Conservation (phyloP, 306 rosid species). For the Quercus engelmannii region DNA sequence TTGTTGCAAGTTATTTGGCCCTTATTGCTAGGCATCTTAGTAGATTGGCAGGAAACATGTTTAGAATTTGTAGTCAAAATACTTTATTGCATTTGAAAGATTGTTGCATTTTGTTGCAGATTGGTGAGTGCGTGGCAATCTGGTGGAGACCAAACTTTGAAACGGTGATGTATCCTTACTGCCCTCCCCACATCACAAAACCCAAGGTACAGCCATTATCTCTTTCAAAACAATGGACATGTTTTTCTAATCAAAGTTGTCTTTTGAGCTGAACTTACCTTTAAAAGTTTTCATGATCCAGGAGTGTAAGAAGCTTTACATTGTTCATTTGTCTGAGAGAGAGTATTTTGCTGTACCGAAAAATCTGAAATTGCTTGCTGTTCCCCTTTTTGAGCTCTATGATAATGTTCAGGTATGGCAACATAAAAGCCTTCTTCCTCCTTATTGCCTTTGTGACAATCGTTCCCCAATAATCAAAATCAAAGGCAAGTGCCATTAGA, state of each 20-base stretch:
- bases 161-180: constrained; percentile 95
- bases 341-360: constrained; percentile 97
- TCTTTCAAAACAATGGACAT: background rate
- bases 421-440: background rate
- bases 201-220: constrained; percentile 59
- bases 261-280: background rate
- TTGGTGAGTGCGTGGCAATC: constrained; percentile 96
- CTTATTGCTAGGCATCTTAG: too few relatives aligned
- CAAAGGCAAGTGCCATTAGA: background rate
- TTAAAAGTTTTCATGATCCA: constrained; percentile 15
- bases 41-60: too few relatives aligned
- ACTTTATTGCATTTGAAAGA: too few relatives aligned
- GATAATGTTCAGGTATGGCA: constrained; percentile 91
- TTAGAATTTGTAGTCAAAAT: too few relatives aligned
- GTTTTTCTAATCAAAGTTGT: constrained; percentile 1
- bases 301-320: constrained; percentile 95
- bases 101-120: constrained; percentile 43
- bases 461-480: too few relatives aligned
- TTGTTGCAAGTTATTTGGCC: too few relatives aligned
- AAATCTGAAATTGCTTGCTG: constrained; percentile 93
- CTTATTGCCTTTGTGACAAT: too few relatives aligned
- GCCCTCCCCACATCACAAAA: constrained; percentile 98
- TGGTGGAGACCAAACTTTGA: constrained; percentile 99
- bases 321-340: constrained; percentile 95
- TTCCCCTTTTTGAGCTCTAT: constrained; percentile 96